Base-by-base conservation (phyloP, 78 protist species). In the Cavenderia fasciculata region DNA sequence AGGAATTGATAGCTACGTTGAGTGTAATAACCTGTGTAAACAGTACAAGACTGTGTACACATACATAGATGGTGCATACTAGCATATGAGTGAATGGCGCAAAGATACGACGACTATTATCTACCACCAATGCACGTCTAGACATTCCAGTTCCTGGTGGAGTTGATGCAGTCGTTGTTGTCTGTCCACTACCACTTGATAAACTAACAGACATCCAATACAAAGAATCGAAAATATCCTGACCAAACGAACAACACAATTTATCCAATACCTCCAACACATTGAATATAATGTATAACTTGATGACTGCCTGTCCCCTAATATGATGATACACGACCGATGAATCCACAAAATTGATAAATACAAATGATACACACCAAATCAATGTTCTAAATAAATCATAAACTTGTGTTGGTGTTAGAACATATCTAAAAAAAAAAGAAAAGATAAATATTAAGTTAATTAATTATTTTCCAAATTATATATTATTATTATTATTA, bases 241-340 rank as follows among this genome's bases (percentile, higher is more conserved):
- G 98, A 2, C 98, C 98, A 31, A 96, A 63, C 23, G 96, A 65
- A 31, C 93, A 41, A 59, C 93, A 94, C 7, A 94, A 68, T 72
- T 74, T 85, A 76, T 94, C 97, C 78, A 96, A 68, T 11, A 94
- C 94, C 86, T 94, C 97, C 21, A 93, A 56, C 25, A 94, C 74
- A 77, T 96, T 94, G 90, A 54, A 96, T 49, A 96, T 92, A 19
- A 96, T 97, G 70, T 97, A 97, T 33, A 97, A 86, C 82, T 96
- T 96, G 82, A 97, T 69, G n/a, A 74, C 54, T n/a, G 92, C 65
- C 78, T 97, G 97, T 5, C 96, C 96, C 0, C 96, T 51, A 27
- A 96, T 86, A 59, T n/a, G 21, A 79, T 96, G 98, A 86, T 96
- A 96, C 7, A 92, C 43, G 59, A 74, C 49, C 1, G 97, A 94